Evolutionary conservation across 2,329 filamentous ascomycete genomes (phyloP), one percentile per base, ranked within the genome.

Genomic region (Hypoxylon sp.): DNA sequence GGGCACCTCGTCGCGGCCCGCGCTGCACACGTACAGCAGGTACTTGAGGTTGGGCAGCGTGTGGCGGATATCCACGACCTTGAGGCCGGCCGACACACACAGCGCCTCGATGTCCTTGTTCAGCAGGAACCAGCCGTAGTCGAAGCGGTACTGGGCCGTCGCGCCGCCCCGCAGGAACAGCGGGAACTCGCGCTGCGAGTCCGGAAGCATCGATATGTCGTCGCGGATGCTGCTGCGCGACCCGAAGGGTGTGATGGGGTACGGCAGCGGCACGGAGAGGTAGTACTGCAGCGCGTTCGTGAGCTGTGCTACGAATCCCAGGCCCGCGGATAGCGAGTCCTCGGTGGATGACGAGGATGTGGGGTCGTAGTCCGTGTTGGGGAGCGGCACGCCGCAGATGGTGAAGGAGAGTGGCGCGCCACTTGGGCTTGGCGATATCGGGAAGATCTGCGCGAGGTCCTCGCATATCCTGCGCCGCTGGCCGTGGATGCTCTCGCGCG

Each of bases 11-110:
- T 87, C 86, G 1, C 78, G 91, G 0, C 94, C 94, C 0, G 94
- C 93, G 32, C 93, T 96, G 72, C 94, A 91, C 1, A 98, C 91
- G 74, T 97, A 97, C 1, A 98, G 83, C 15, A 98, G 83, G 74
- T 97, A 98, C 78, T 97, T 97, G 8, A 99, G 83, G 76, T 99
- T 99, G 1, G 95, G 94, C 6, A 98, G 82, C 0, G 95, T 97
- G 73, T 98, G 93, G 3, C 96, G 88, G 17, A 98, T 93, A 75
- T 99, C 96, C 69, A 98, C 87, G 0, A 97, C 90, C 51, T 91
- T 90, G 11, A 98, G 83, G 0, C 91, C 91, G 71, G 94, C 90
- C 0, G 85, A 84, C 2, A 83, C 81, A 66, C 88, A 90, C 2
- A 91, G 82, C 0, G 85, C 81, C 74, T 98, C 94, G 62, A 99